These are phyloP conservation scores for Pouteria campechiana DNA, from an alignment of 179 eudicot species.

Conservation along the genomic window DNA sequence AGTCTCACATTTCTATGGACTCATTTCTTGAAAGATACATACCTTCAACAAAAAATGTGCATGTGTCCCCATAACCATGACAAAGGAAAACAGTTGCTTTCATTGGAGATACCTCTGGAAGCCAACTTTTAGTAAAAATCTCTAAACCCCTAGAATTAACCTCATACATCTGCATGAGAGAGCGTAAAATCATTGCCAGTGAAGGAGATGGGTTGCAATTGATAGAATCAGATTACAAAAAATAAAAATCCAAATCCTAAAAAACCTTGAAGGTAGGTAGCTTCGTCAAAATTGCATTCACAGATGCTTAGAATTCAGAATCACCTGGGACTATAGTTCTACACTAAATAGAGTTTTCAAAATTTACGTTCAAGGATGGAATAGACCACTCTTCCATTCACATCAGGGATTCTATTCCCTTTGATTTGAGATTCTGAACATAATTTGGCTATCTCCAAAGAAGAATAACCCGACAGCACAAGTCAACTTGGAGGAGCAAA, in stretches of 20 bases:
- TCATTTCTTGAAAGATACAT: constrained; percentile 19
- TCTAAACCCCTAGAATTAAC: constrained; percentile 75
- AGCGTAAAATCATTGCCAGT: constrained; percentile 10
- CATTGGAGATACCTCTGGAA: constrained; percentile 48
- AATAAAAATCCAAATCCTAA: no score
- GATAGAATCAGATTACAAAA: neutral
- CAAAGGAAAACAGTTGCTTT: constrained; percentile 70
- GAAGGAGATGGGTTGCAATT: neutral
- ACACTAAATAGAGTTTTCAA: no score
- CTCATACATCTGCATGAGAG: constrained; percentile 48
- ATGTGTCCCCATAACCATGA: constrained; percentile 97
- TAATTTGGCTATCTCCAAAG: neutral
- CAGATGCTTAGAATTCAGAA: neutral
- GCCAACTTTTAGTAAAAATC: constrained; percentile 82
- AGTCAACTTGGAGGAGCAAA: neutral
- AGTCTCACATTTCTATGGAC: constrained; percentile 4
- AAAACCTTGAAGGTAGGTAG: no score
- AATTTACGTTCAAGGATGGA: no score
- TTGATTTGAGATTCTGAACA: neutral
- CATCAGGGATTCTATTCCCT: no score
- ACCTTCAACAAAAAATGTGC: constrained; percentile 94
- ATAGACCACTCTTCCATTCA: no score
- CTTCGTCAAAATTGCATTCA: neutral
- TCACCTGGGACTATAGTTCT: no score
- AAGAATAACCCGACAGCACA: neutral